phyloP scores from a whole-genome alignment of 2,329 filamentous ascomycete genomes.

The Hypoxylon sp. region DNA sequence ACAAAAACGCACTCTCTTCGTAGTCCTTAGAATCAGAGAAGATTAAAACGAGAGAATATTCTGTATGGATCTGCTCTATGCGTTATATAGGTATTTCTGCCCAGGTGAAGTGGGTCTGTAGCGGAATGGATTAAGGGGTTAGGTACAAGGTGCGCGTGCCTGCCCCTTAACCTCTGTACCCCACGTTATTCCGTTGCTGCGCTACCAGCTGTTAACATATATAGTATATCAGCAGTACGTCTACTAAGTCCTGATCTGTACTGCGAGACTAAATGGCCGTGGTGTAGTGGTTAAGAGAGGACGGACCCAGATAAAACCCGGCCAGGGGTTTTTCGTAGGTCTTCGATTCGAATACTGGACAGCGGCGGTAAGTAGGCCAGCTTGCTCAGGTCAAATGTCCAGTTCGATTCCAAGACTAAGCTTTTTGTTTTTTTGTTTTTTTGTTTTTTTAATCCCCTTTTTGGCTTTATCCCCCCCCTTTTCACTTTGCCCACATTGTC shows the following conservation, averaged over 20 bases:
- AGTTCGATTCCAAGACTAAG: neutral
- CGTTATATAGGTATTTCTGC: too few species aligned
- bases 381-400: neutral
- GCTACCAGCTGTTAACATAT: neutral
- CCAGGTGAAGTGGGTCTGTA: too few species aligned
- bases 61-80: too few species aligned
- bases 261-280: neutral
- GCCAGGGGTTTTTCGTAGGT: constrained; percentile 2
- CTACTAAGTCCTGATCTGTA: neutral
- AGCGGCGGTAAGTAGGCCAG: neutral
- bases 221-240: neutral
- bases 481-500: neutral
- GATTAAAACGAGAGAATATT: too few species aligned
- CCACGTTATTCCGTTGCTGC: neutral
- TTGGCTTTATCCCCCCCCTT: neutral
- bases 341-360: neutral
- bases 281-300: neutral
- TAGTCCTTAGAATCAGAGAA: too few species aligned
- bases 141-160: neutral
- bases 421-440: neutral
- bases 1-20: too few species aligned
- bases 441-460: neutral
- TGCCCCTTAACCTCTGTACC: too few species aligned
- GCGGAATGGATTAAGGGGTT: too few species aligned
- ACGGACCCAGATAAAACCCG: constrained; percentile 1